Evolutionary conservation across 768 basidiomycete species (phyloP), one percentile per base, ranked within the genome.

Genomic region (Lepiota brunneoincarnata): DNA sequence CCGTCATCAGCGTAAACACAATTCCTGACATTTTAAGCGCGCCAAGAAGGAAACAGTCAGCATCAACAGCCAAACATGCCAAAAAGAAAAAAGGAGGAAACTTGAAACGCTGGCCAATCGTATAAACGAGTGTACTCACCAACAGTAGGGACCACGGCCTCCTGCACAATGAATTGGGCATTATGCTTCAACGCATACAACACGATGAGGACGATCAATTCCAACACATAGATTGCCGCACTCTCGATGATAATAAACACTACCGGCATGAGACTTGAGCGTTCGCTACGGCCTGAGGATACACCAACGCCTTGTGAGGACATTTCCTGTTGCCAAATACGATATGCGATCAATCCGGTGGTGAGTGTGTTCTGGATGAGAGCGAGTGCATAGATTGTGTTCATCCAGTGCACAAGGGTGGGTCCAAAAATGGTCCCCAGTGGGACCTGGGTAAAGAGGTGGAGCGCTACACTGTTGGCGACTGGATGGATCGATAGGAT

Each of bases 171-270:
- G 31, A 55, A 55, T 20, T 58, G 52, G 6, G 46, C 61, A 20
- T 51, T 51, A 23, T 52, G 40, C n/a, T 52, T 21, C n/a, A 56
- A 18, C 2, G 53, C 56, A 31, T 57, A 62, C 17, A 62, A 43
- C 17, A 62, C 57, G 28, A 58, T 55, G 36, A 56, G 34, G 6
- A 60, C 24, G 21, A 60, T 24, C n/a, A 58, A 28, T 34, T 60
- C 46, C 12, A 58, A 11, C 17, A 48, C 57, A n/a, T 58, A 62
- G 4, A 62, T 52, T 49, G 50, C 49, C 9, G 59, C 61, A 39
- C 59, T 60, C 23, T 60, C 61, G 17, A 60, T 36, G 11, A 60
- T 15, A 36, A 62, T 56, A 4, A 57, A 57, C 18, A 61, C 31
- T 12, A 63, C 48, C 10, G 53, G 50, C 7, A 58, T 42, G 18